phyloP scores from a whole-genome alignment of 176 grass and related monocot species.

The Raddia distichophylla region DNA sequence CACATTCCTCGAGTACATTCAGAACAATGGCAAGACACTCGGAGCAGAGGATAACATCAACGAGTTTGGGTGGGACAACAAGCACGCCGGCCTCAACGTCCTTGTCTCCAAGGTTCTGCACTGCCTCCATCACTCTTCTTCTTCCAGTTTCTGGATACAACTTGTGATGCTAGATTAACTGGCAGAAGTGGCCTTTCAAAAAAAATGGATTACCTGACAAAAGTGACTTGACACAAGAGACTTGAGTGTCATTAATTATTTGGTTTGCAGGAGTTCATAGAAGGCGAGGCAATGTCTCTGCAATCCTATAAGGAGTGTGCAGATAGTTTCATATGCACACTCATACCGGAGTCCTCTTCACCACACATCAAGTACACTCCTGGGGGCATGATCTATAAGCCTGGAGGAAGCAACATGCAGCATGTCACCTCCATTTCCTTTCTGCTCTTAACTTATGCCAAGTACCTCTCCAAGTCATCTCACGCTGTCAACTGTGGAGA shows the following conservation, averaged over 20 bases:
- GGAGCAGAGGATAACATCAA: slow-evolving; percentile 85
- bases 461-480: slow-evolving; percentile 77
- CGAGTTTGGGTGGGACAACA: slow-evolving; percentile 98
- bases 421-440: slow-evolving; percentile 95
- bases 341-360: slow-evolving; percentile 85
- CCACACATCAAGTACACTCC: slow-evolving; percentile 81
- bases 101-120: slow-evolving; percentile 71
- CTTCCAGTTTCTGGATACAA: neutral
- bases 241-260: neutral
- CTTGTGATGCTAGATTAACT: neutral
- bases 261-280: slow-evolving; percentile 75
- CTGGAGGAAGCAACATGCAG: slow-evolving; percentile 97
- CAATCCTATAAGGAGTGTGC: slow-evolving; percentile 87
- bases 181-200: too few relatives aligned
- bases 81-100: slow-evolving; percentile 93
- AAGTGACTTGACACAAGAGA: neutral
- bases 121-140: neutral
- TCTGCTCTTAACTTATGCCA: slow-evolving; percentile 84
- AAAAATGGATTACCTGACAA: neutral
- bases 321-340: slow-evolving; percentile 88
- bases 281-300: slow-evolving; percentile 61
- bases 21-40: slow-evolving; percentile 87
- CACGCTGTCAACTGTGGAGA: slow-evolving; percentile 83
- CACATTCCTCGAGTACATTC: slow-evolving; percentile 78
- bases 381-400: slow-evolving; percentile 87